phyloP scores from a whole-genome alignment of 768 basidiomycete species.

The Scleroderma citrinum region DNA sequence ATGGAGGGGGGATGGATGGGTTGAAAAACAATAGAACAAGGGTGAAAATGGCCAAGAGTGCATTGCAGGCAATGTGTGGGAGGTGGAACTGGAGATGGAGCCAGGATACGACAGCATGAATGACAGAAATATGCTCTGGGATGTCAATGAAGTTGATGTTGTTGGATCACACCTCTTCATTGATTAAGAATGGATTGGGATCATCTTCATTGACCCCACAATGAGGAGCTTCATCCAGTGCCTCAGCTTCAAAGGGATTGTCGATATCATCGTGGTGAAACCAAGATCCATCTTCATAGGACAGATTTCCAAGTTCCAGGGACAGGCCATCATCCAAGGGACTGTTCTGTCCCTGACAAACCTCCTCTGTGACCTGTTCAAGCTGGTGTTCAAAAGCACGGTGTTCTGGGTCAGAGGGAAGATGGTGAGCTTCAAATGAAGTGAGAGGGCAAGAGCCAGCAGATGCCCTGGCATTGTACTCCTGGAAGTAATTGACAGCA shows the following conservation, averaged over 20 bases:
- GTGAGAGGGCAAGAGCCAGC: neutral
- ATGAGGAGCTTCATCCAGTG: too few relatives aligned
- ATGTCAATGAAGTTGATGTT: constrained; percentile 4
- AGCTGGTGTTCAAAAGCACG: neutral
- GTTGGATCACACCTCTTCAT: constrained; percentile 4
- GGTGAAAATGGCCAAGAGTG: constrained; percentile 11
- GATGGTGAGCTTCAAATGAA: neutral
- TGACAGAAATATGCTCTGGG: constrained; percentile 15
- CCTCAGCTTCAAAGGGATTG: neutral
- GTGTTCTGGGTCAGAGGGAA: constrained; percentile 1
- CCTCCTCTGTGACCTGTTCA: neutral
- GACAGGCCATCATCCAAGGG: neutral
- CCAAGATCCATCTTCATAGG: neutral
- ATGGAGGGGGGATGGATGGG: constrained; percentile 6
- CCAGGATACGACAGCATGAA: constrained; percentile 22
- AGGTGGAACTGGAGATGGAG: constrained; percentile 18
- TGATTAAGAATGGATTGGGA: neutral
- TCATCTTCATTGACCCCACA: neutral
- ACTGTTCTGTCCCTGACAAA: neutral
- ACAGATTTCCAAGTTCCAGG: neutral
- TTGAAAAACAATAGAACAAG: constrained; percentile 9
- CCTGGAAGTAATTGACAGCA: neutral
- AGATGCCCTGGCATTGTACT: neutral
- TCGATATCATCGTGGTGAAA: neutral
- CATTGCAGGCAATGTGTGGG: constrained; percentile 17